A percentile compares a stretch with the other conserved stretches of the same genome.
Conservation (phyloP, 345 rosid genomes). For the Salix purpurea region DNA sequence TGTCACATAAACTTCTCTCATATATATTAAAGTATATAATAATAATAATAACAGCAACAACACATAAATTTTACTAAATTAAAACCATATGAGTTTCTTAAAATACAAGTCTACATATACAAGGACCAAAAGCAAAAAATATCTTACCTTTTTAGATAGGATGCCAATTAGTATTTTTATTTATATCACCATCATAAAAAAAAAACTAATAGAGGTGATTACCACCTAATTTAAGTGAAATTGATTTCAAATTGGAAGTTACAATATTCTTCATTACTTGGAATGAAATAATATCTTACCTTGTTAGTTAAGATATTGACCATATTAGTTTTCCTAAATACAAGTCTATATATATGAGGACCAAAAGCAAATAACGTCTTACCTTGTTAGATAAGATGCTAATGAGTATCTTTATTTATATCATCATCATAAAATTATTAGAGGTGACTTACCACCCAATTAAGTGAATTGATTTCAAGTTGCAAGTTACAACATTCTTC, state of each 20-base stretch:
- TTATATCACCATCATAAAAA: conserved; percentile 64
- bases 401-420: conserved; percentile 43
- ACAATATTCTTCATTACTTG: conserved; percentile 72
- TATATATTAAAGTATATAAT: not conserved
- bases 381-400: conserved; percentile 59
- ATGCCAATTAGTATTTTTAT: conserved; percentile 51
- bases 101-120: no score
- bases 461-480: conserved; percentile 70
- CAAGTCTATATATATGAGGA: no score
- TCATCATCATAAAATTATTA: conserved; percentile 70
- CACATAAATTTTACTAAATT: no score
- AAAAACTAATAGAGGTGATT: conserved; percentile 74
- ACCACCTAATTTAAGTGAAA: conserved; percentile 75
- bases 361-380: not conserved
- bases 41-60: no score
- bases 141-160: conserved; percentile 50
- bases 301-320: conserved; percentile 39
- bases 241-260: conserved; percentile 59
- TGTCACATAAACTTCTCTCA: conserved; percentile 78
- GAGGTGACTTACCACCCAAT: conserved; percentile 79
- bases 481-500: conserved; percentile 70
- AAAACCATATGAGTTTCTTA: no score
- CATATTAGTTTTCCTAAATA: no score
- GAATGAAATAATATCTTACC: conserved; percentile 37
- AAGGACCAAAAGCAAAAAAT: no score